These are phyloP conservation scores for Apostasia ramifera DNA, from an alignment of 106 monocot genomes.

Conservation along the genomic window DNA sequence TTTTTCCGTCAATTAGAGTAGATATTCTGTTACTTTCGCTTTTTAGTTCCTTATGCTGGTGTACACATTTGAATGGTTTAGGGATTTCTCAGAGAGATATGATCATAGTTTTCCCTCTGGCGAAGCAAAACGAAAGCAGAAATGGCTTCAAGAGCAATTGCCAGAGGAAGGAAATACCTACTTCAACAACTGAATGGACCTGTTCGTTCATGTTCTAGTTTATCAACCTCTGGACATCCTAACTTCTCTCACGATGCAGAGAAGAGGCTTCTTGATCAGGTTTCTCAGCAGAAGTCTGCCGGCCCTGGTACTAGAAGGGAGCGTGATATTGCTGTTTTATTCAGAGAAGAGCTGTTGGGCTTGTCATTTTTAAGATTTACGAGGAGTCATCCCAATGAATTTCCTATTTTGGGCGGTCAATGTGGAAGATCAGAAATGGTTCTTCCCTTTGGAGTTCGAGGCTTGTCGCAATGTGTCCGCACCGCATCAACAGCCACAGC, in stretches of 20 bases:
- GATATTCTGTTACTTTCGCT: not conserved
- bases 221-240: conserved; percentile 28
- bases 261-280: not conserved
- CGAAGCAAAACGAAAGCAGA: conserved; percentile 11
- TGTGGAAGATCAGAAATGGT: conserved; percentile 19
- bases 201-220: conserved; percentile 20
- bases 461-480: conserved; percentile 34
- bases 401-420: conserved; percentile 11
- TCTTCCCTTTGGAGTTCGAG: conserved; percentile 49
- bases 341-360: conserved; percentile 14
- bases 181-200: conserved; percentile 28
- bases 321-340: not conserved
- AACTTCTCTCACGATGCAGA: conserved; percentile 18
- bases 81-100: conserved; percentile 25
- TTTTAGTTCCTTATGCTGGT: conserved; percentile 1
- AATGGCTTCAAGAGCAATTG: conserved; percentile 64
- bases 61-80: conserved; percentile 10
- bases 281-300: not conserved
- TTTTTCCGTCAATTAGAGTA: too few species aligned
- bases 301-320: conserved; percentile 10
- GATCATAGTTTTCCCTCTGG: conserved; percentile 20
- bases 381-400: conserved; percentile 2
- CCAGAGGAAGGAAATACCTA: conserved; percentile 36
- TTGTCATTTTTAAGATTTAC: conserved; percentile 11
- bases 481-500: conserved; percentile 38